These are phyloP conservation scores for Metschnikowia chrysomelidarum DNA, from an alignment of 805 yeast genomes.

Conservation along the genomic window DNA sequence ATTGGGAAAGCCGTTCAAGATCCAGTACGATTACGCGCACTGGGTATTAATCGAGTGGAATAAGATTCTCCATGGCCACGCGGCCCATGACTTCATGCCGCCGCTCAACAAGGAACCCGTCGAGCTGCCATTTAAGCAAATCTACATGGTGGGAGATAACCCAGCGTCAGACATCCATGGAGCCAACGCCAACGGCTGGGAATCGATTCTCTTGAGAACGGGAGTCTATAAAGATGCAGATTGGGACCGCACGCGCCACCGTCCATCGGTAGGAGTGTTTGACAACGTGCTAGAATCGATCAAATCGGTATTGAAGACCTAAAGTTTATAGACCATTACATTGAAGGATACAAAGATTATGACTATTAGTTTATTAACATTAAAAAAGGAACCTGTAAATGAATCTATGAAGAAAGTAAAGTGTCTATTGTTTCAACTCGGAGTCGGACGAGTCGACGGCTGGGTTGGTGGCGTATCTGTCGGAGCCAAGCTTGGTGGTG, in stretches of 20 bases:
- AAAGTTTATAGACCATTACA: too few species aligned
- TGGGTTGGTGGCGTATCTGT: conserved; percentile 35
- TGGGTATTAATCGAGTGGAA: conserved; percentile 61
- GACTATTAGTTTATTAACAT: not conserved
- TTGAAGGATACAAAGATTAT: too few species aligned
- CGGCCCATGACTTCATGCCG: conserved; percentile 32
- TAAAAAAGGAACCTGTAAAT: not conserved
- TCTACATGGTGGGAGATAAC: conserved; percentile 96
- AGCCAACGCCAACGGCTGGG: conserved; percentile 87
- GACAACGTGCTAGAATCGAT: conserved; percentile 50
- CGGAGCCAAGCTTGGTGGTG: conserved; percentile 39
- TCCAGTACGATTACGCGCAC: conserved; percentile 83
- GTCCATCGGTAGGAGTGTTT: conserved; percentile 50
- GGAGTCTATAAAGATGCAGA: conserved; percentile 80
- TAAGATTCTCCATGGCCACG: conserved; percentile 29
- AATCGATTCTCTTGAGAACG: conserved; percentile 75
- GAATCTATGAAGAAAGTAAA: conserved; percentile 1
- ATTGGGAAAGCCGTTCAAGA: conserved; percentile 77
- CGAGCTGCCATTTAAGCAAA: conserved; percentile 44
- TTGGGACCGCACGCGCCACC: conserved; percentile 33
- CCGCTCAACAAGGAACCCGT: conserved; percentile 39
- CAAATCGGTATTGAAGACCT: conserved; percentile 17
- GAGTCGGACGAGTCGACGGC: conserved; percentile 37
- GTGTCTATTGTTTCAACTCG: conserved; percentile 26
- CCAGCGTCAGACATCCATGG: conserved; percentile 92